Evolutionary conservation across 805 yeast genomes (phyloP).

Genomic region (Suhomyces faveliae): DNA sequence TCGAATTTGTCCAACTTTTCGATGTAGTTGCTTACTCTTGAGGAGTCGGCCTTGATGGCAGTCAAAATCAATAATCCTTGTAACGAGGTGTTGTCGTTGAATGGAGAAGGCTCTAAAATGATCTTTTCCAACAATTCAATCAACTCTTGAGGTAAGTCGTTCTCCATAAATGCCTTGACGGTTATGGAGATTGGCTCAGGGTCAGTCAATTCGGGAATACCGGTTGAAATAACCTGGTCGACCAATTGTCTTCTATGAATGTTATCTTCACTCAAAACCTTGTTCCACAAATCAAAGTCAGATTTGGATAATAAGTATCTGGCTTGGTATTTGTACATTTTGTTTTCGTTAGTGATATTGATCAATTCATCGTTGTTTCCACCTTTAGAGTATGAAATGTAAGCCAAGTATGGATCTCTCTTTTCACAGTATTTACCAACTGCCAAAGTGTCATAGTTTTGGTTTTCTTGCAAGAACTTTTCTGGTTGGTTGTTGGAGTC

Average conservation of each 20-base stretch:
- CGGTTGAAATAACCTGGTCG: constrained; percentile 94
- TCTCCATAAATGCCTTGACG: constrained; percentile 94
- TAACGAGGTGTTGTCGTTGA: constrained; percentile 89
- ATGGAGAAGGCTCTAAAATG: constrained; percentile 95
- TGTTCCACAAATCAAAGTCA: constrained; percentile 79
- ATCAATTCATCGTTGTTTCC: constrained; percentile 85
- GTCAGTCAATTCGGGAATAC: constrained; percentile 88
- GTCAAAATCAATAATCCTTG: constrained; percentile 92
- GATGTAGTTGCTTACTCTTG: constrained; percentile 77
- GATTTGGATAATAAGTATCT: constrained; percentile 87
- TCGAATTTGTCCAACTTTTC: constrained; percentile 90
- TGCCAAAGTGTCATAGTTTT: constrained; percentile 84
- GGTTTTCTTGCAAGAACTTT: constrained; percentile 89
- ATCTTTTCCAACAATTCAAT: constrained; percentile 94
- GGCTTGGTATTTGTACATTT: constrained; percentile 99
- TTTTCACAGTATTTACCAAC: constrained; percentile 99
- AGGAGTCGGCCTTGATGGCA: constrained; percentile 91
- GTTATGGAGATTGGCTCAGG: constrained; percentile 94
- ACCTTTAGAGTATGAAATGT: constrained; percentile 96
- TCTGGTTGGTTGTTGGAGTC: constrained; percentile 98
- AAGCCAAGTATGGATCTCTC: constrained; percentile 97
- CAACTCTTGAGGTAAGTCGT: constrained; percentile 87
- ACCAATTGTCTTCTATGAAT: constrained; percentile 86
- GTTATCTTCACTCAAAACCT: constrained; percentile 73
- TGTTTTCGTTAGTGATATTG: constrained; percentile 90